phyloP scores from a whole-genome alignment of 495 filamentous ascomycete species.

The Aspergillus wentii region DNA sequence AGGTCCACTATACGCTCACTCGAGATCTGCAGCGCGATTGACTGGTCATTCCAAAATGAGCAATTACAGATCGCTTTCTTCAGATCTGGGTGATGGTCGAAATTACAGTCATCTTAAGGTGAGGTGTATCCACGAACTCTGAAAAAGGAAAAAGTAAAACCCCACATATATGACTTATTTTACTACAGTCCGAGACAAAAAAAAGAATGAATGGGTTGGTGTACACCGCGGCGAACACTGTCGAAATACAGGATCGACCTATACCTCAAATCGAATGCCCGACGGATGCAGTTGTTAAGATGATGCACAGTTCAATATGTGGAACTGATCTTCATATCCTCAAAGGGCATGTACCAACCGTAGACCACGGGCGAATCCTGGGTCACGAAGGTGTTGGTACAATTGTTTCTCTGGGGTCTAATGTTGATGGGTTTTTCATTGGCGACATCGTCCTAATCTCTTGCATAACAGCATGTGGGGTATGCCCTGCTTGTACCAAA shows the following conservation, averaged over 20 bases:
- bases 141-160: no score
- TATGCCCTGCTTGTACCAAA: slow-evolving; percentile 30
- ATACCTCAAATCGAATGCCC: slow-evolving; percentile 63
- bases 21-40: no score
- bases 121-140: no score
- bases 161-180: no score
- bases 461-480: slow-evolving; percentile 33
- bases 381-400: slow-evolving; percentile 80
- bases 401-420: slow-evolving; percentile 62
- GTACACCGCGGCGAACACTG: slow-evolving; percentile 4
- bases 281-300: slow-evolving; percentile 70
- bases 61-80: no score
- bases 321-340: slow-evolving; percentile 75
- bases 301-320: slow-evolving; percentile 75
- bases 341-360: slow-evolving; percentile 58
- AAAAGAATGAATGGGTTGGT: no score
- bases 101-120: no score
- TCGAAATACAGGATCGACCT: slow-evolving; percentile 40
- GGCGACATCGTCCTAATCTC: slow-evolving; percentile 37
- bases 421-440: slow-evolving; percentile 44
- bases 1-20: no score
- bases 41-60: no score
- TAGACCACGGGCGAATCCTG: slow-evolving; percentile 71
- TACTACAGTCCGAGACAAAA: no score
- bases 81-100: no score